Evolutionary conservation across 169 alveolate species (phyloP), one percentile per base, ranked within the genome.

Genomic region (Theileria parva): DNA sequence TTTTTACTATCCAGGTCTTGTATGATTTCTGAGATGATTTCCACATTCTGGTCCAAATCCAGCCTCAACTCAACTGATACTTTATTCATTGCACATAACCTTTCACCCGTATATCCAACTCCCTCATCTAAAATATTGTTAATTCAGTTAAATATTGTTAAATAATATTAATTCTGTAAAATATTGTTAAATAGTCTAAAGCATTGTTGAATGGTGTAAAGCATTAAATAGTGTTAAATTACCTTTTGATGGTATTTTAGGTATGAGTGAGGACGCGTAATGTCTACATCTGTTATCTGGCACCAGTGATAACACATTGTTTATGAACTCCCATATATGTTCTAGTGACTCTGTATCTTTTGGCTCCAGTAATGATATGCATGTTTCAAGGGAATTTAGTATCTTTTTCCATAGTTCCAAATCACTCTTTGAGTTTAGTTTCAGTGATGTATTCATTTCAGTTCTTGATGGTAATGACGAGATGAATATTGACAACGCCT

Each of bases 11-110:
- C 44, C 12, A 81, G 39, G 30, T 59, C 85, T 27, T 9, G 13
- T 2, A 39, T 32, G 37, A 81, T 15, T 0, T 25, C 68, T 32
- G 88, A 5, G 44, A 81, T 21, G n/a, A 39, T 68, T 13, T 81
- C 80, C 51, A 77, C 70, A 37, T 74, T 81, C 28, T n/a, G 21
- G 71, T 79, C 87, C 15, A 79, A 53, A 53, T 79, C 87, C 11
- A 79, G 25, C 70, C 64, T 79, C 48, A 51, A 66, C 32, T 79
- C 87, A 65, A 79, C 74, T 61, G 80, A 51, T 13, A 61, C 34
- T 32, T n/a, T 37, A 17, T 79, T 79, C 87, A 79, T 79, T 48
- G 39, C 23, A 3, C 48, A 59, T 63, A 79, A 27, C 25, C 30
- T 59, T 9, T 23, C 76, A 44, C 75, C 63, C 2, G 59, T 51